Evolutionary conservation across 352 stramenopile genomes (phyloP).

Genomic region (Phytophthora sansomeana): DNA sequence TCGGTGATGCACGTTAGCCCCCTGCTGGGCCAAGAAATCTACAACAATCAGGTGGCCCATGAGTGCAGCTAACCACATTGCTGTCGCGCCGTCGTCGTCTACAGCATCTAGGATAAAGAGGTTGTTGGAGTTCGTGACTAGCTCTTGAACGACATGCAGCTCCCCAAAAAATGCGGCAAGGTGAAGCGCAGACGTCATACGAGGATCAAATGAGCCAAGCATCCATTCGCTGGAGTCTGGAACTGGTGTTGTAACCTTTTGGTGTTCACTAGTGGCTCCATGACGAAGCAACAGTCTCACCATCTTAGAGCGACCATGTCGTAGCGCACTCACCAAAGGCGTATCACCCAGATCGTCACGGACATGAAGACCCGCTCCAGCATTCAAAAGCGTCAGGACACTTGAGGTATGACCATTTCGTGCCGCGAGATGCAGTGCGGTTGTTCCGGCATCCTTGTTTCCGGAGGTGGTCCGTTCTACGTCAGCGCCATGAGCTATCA

Average conservation of each 20-base stretch:
- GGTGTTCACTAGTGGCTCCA: constrained; percentile 13
- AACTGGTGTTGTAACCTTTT: neutral
- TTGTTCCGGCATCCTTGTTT: constrained; percentile 2
- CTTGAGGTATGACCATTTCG: constrained; percentile 34
- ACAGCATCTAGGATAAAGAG: constrained; percentile 36
- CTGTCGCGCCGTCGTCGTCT: constrained; percentile 42
- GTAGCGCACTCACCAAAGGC: constrained; percentile 39
- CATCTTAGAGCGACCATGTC: constrained; percentile 35
- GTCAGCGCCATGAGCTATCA: constrained; percentile 40
- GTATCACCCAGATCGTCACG: constrained; percentile 29
- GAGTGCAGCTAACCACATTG: constrained; percentile 47
- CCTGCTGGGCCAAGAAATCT: constrained; percentile 41
- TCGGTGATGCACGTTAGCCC: constrained; percentile 34
- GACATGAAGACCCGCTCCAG: constrained; percentile 34
- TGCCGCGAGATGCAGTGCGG: constrained; percentile 38
- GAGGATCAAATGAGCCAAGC: constrained; percentile 29
- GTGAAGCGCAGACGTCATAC: constrained; percentile 46
- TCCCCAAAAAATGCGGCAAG: constrained; percentile 47
- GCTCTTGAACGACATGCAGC: constrained; percentile 31
- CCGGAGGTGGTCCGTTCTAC: constrained; percentile 23
- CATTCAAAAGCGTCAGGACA: constrained; percentile 35
- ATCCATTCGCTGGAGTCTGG: constrained; percentile 2
- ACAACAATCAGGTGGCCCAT: constrained; percentile 48
- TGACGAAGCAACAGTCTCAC: constrained; percentile 38
- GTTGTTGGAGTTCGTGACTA: constrained; percentile 19